A percentile compares a stretch with the other conserved stretches of the same genome.
Evolutionary conservation across 768 basidiomycete species (phyloP).

Genomic region (Podaxis sp.): DNA sequence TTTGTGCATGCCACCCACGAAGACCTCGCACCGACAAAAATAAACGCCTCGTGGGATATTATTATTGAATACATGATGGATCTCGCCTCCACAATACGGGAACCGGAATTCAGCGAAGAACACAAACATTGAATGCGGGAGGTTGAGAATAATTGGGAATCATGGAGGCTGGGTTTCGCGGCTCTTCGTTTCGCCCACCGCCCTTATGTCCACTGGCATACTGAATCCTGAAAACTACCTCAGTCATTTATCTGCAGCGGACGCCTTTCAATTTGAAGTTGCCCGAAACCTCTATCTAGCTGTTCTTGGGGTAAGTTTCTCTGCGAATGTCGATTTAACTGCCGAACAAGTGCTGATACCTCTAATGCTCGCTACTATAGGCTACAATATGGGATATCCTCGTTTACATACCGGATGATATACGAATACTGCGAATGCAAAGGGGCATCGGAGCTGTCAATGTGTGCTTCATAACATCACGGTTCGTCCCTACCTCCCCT

Average conservation of each 20-base stretch:
- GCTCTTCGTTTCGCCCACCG: neutral
- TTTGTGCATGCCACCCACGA: too few relatives aligned
- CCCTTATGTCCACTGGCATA: neutral
- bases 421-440: constrained; percentile 6
- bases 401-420: constrained; percentile 12
- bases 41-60: neutral
- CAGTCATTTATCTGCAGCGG: constrained; percentile 2
- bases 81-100: neutral
- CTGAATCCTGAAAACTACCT: constrained; percentile 11
- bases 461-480: constrained; percentile 7
- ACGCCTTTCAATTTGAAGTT: constrained; percentile 8
- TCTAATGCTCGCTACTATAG: neutral
- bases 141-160: neutral
- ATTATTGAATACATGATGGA: neutral
- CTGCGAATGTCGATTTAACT: neutral
- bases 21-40: neutral
- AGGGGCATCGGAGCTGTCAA: neutral
- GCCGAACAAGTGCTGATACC: neutral
- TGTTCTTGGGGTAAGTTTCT: constrained; percentile 9
- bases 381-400: constrained; percentile 17
- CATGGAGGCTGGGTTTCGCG: neutral
- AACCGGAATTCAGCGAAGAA: neutral
- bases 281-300: constrained; percentile 12
- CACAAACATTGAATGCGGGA: neutral
- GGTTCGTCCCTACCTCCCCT: neutral